Conservation (phyloP, 2,329 filamentous ascomycete species). For the Arthrobotrys entomopaga region DNA sequence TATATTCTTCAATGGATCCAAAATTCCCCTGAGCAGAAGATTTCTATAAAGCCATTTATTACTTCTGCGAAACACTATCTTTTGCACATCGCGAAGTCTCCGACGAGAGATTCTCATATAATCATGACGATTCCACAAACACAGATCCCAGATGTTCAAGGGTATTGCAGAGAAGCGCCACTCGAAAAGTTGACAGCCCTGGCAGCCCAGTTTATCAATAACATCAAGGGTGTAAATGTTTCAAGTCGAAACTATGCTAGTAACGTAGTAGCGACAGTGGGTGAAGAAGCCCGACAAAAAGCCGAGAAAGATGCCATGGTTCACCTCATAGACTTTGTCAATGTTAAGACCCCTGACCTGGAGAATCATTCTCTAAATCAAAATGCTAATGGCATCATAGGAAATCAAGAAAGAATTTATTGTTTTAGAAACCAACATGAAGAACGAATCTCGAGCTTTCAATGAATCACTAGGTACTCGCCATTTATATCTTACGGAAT, state of each 20-base stretch:
- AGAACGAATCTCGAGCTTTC: constrained; percentile 13
- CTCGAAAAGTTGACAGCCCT: constrained; percentile 16
- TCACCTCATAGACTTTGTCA: too few species aligned
- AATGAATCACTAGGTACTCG: neutral
- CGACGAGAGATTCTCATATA: too few species aligned
- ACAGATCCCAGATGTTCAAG: too few species aligned
- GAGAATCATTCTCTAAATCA: too few species aligned
- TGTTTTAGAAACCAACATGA: neutral
- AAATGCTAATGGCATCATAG: neutral
- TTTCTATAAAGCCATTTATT: constrained; percentile 5
- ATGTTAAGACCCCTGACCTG: too few species aligned
- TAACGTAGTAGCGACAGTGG: neutral
- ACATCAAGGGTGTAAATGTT: neutral
- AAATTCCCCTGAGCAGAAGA: constrained; percentile 4
- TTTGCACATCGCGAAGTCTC: neutral
- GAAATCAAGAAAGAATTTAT: neutral
- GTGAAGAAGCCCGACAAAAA: neutral
- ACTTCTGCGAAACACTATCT: constrained; percentile 19
- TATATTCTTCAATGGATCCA: neutral
- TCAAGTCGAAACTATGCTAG: neutral
- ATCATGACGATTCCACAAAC: too few species aligned
- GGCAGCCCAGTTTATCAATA: constrained; percentile 3
- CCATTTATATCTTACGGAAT: too few species aligned
- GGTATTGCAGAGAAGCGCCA: neutral
- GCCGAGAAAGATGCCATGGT: constrained; percentile 1